These are phyloP conservation scores for Brassica juncea DNA, from an alignment of 345 rosid genomes.

Conservation along the genomic window DNA sequence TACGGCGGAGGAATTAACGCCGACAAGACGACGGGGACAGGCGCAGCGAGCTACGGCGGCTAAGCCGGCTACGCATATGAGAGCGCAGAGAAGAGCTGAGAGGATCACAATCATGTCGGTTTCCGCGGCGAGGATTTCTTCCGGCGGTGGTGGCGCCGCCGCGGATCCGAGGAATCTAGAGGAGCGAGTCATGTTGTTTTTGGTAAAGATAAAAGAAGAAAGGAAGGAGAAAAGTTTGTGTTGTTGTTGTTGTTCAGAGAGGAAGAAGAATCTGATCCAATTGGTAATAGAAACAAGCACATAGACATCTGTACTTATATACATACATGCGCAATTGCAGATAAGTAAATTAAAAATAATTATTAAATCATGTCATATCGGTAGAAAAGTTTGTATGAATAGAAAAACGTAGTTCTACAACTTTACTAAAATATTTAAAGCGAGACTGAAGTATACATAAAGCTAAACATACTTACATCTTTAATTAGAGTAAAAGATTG, in stretches of 20 bases:
- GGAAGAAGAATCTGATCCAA: conserved; percentile 32
- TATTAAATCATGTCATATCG: conserved; percentile 22
- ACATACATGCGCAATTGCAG: conserved; percentile 21
- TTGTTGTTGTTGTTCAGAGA: neutral
- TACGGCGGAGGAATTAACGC: conserved; percentile 15
- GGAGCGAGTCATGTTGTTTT: conserved; percentile 42
- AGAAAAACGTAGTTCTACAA: conserved; percentile 10
- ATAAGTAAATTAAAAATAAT: neutral
- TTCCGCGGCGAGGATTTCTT: conserved; percentile 47
- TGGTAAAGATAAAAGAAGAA: neutral
- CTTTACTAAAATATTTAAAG: neutral
- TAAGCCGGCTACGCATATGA: conserved; percentile 69
- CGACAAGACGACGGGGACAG: conserved; percentile 53
- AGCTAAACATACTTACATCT: conserved; percentile 28
- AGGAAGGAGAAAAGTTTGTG: neutral
- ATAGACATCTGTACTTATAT: conserved; percentile 36
- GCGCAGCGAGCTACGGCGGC: conserved; percentile 73
- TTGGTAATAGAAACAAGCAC: conserved; percentile 22
- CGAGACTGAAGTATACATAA: conserved; percentile 33
- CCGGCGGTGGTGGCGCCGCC: conserved; percentile 45
- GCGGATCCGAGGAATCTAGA: conserved; percentile 42
- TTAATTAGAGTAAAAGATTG: neutral
- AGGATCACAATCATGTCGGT: conserved; percentile 67
- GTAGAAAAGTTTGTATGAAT: conserved; percentile 12
- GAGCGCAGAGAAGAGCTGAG: conserved; percentile 74